A percentile compares a stretch with the other conserved stretches of the same genome.
Evolutionary conservation across 352 stramenopile species (phyloP).

Genomic region (Globisporangium carolinianum): DNA sequence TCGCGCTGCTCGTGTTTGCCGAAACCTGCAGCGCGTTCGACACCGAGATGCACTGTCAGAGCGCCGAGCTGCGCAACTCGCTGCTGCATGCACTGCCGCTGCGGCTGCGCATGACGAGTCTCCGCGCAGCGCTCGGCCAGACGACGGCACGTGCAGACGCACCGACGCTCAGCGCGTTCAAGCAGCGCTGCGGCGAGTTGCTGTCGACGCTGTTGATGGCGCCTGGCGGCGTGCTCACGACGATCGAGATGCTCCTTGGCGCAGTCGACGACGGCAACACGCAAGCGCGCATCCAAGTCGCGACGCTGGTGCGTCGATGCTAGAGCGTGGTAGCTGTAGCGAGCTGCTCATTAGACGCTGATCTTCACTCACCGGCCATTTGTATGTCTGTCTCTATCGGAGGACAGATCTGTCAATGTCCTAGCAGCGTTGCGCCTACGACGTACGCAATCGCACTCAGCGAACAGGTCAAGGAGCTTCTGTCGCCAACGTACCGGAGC

Average conservation of each 20-base stretch:
- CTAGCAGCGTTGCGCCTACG: conserved; percentile 25
- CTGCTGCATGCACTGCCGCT: conserved; percentile 52
- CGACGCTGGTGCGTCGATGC: conserved; percentile 32
- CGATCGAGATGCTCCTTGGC: conserved; percentile 76
- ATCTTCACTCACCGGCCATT: no score
- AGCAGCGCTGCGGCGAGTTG: conserved; percentile 47
- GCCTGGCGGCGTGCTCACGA: conserved; percentile 64
- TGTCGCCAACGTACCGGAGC: conserved; percentile 37
- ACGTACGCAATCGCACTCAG: conserved; percentile 46
- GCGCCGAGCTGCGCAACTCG: conserved; percentile 27
- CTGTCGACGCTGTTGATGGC: conserved; percentile 60
- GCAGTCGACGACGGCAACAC: conserved; percentile 80
- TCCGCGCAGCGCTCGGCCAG: conserved; percentile 62
- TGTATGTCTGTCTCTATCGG: no score
- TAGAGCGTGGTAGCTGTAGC: neutral
- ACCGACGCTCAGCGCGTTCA: conserved; percentile 37
- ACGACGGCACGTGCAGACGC: conserved; percentile 5
- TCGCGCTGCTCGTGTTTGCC: conserved; percentile 60
- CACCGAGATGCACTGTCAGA: conserved; percentile 20
- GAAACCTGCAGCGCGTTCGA: conserved; percentile 13
- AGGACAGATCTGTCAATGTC: conserved; percentile 58
- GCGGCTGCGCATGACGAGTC: conserved; percentile 64
- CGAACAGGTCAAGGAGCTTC: conserved; percentile 42
- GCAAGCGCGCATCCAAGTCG: conserved; percentile 77
- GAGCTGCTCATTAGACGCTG: no score